These are phyloP conservation scores for Jatropha multifida DNA, from an alignment of 441 rosid genomes.

Conservation along the genomic window DNA sequence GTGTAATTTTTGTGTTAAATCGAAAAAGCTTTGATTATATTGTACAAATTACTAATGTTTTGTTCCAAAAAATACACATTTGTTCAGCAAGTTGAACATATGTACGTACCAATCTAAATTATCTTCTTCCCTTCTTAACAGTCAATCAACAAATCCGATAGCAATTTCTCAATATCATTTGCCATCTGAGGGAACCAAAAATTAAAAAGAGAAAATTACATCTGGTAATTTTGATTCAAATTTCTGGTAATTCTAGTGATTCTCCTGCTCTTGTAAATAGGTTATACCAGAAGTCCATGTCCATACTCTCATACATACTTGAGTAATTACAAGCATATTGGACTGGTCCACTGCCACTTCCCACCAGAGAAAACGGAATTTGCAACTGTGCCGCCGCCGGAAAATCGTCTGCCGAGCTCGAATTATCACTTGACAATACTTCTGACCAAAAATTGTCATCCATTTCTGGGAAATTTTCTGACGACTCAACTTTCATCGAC, in stretches of 20 bases:
- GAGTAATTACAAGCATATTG: conserved; percentile 12
- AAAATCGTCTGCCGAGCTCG: conserved; percentile 17
- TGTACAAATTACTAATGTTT: background rate
- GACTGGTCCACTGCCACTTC: conserved; percentile 14
- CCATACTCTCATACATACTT: conserved; percentile 28
- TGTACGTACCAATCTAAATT: background rate
- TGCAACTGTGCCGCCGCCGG: conserved; percentile 12
- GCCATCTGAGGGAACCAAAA: background rate
- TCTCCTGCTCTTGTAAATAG: conserved; percentile 38
- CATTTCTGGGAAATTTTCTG: conserved; percentile 26
- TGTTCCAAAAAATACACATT: background rate
- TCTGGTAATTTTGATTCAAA: conserved; percentile 19
- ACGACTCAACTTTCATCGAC: conserved; percentile 23
- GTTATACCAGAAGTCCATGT: conserved; percentile 45
- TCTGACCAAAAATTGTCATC: conserved; percentile 53
- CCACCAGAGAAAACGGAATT: conserved; percentile 18
- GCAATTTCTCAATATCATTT: background rate
- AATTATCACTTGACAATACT: conserved; percentile 43
- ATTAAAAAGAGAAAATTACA: background rate
- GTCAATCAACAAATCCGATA: conserved; percentile 2
- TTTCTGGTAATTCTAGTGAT: conserved; percentile 27
- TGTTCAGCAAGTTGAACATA: background rate
- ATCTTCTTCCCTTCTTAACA: background rate
- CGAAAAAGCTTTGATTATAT: too few species aligned
- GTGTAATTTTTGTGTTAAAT: too few species aligned